These are phyloP conservation scores for Annulohypoxylon nitens DNA, from an alignment of 495 filamentous ascomycete species.

Conservation along the genomic window DNA sequence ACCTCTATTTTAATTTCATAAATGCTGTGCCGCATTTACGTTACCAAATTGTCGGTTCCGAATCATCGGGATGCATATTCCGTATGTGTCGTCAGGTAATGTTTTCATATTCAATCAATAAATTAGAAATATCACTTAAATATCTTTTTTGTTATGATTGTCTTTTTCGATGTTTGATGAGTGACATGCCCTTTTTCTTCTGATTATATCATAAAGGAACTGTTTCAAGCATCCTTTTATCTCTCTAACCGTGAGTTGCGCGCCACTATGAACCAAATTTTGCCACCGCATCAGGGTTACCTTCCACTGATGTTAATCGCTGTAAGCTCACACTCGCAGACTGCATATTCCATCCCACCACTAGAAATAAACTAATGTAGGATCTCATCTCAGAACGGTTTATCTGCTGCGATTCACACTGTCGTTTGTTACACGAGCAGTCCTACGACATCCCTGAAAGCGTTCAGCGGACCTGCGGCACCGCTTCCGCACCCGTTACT, in stretches of 20 bases:
- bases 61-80: not conserved
- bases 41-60: not conserved
- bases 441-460: slow-evolving; percentile 34
- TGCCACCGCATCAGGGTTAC: slow-evolving; percentile 42
- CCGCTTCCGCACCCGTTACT: slow-evolving; percentile 47
- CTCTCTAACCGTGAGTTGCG: not conserved
- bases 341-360: slow-evolving; percentile 1
- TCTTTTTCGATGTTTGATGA: not conserved
- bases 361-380: slow-evolving; percentile 15
- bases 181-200: not conserved
- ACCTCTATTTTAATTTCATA: too few relatives aligned
- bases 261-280: slow-evolving; percentile 19
- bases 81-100: not conserved
- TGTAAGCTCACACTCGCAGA: slow-evolving; percentile 33
- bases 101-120: too few relatives aligned
- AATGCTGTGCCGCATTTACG: not conserved
- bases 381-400: not conserved
- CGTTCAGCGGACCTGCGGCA: slow-evolving; percentile 50
- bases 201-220: not conserved
- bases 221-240: not conserved
- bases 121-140: too few relatives aligned
- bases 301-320: slow-evolving; percentile 51
- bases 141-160: too few relatives aligned
- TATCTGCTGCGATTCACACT: slow-evolving; percentile 44
- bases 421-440: slow-evolving; percentile 43